These are phyloP conservation scores for Apiotrichum veenhuisii DNA, from an alignment of 1,284 basidiomycete genomes.

Conservation along the genomic window DNA sequence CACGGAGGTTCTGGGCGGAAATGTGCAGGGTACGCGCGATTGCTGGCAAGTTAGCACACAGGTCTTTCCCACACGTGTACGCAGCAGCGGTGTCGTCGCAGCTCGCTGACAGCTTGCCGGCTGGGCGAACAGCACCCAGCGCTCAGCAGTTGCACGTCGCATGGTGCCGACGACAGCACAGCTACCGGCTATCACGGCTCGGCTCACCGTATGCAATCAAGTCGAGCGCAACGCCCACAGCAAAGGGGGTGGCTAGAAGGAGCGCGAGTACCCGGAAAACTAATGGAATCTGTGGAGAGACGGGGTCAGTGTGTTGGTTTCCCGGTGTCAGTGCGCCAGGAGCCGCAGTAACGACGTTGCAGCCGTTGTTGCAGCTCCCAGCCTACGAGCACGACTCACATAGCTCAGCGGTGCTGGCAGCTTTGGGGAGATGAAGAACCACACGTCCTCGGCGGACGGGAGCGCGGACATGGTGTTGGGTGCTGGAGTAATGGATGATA, in stretches of 20 bases:
- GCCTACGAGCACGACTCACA: too few relatives aligned
- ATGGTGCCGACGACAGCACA: neutral
- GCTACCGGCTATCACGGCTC: neutral
- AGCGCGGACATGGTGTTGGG: conserved; percentile 2
- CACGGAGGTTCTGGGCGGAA: conserved; percentile 32
- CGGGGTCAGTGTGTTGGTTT: neutral
- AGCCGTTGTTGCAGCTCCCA: neutral
- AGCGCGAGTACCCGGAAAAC: conserved; percentile 29
- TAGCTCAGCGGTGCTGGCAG: conserved; percentile 18
- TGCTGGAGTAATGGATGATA: neutral
- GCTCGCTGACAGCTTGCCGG: neutral
- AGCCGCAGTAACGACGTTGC: neutral
- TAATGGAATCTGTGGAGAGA: conserved; percentile 29
- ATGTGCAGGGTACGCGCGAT: conserved; percentile 38
- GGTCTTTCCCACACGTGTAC: neutral
- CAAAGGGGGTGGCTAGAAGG: conserved; percentile 30
- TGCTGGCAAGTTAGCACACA: conserved; percentile 16
- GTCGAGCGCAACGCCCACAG: conserved; percentile 32
- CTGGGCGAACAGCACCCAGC: too few relatives aligned
- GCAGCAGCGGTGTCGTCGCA: neutral
- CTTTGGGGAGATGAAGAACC: conserved; percentile 10
- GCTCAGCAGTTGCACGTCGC: too few relatives aligned
- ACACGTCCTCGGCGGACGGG: conserved; percentile 1
- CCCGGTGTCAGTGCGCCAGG: neutral
- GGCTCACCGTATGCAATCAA: conserved; percentile 35